Evolutionary conservation across 2,329 filamentous ascomycete species (phyloP), one percentile per base, ranked within the genome.

Genomic region (Colletotrichum australisinense): DNA sequence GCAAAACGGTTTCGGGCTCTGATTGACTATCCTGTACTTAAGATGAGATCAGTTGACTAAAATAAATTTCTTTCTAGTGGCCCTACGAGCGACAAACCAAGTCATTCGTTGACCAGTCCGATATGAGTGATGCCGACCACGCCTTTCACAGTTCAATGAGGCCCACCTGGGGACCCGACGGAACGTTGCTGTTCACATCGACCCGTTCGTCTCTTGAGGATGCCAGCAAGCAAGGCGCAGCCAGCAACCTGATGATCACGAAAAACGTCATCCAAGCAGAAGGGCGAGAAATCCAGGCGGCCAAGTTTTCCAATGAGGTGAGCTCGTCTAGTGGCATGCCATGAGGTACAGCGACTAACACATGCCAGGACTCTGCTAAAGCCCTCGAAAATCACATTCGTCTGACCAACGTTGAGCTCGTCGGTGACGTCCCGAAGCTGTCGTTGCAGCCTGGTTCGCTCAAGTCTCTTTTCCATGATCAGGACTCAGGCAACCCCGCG

Each of bases 21-120:
- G n/a, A 12, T 26, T 28, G 57, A 58, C 60, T 67, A 53, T 68
- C 35, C 62, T 84, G 81, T 83, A 83, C 76, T 76, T 81, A 81
- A 76, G 69, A 71, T 74, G 77, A 76, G 67, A 73, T 75, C 78
- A 57, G 74, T 77, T 79, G 79, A 81, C 80, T 72, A 80, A 81
- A 80, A 81, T 86, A 88, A 87, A 62, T 24, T 60, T 62, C 22
- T 35, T 78, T 84, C 79, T 91, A 97, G 95, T 97, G 93, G 91
- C 95, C 95, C 65, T 97, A 97, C 86, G 89, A 94, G 82, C 94
- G 95, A 85, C 91, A 92, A 83, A 86, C 92, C 75, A 95, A 95
- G 80, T 90, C 90, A 52, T 88, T 91, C 78, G 86, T 90, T 76
- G 86, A 93, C 78, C 86, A 89, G 76, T 86, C 83, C 70, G 83